phyloP scores from a whole-genome alignment of 2,329 filamentous ascomycete genomes.

The Penicillium sp. region DNA sequence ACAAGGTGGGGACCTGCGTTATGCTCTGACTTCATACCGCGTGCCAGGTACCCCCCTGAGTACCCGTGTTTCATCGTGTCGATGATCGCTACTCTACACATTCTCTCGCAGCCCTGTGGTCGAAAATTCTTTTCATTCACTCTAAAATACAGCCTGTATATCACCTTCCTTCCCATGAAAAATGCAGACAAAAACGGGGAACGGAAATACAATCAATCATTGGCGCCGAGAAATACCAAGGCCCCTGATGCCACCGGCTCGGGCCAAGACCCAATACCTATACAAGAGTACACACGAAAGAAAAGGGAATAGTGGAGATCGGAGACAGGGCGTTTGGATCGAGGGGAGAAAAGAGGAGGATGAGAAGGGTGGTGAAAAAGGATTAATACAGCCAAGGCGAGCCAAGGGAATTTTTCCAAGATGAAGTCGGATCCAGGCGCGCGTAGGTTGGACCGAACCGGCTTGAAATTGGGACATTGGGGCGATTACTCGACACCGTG shows the following conservation, averaged over 20 bases:
- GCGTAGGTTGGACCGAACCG: not conserved
- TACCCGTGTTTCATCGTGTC: not conserved
- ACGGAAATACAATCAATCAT: slow-evolving; percentile 3
- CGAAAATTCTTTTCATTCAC: slow-evolving; percentile 2
- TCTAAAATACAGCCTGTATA: slow-evolving; percentile 20
- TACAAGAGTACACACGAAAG: slow-evolving; percentile 27
- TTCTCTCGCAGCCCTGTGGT: too few relatives aligned
- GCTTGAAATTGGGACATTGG: not conserved
- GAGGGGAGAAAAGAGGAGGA: slow-evolving; percentile 1
- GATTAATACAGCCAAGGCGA: slow-evolving; percentile 14
- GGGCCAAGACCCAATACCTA: slow-evolving; percentile 35
- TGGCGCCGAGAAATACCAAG: slow-evolving; percentile 37
- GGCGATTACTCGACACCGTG: slow-evolving; percentile 38
- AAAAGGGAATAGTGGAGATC: slow-evolving; percentile 26
- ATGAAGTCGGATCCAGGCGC: not conserved
- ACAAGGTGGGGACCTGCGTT: not conserved
- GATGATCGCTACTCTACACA: not conserved
- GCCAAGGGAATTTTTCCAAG: slow-evolving; percentile 5
- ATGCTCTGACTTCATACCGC: not conserved
- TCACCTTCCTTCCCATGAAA: slow-evolving; percentile 3
- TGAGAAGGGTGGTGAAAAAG: slow-evolving; percentile 14
- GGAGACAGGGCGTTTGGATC: slow-evolving; percentile 11
- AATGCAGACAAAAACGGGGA: slow-evolving; percentile 1
- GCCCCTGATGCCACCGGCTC: slow-evolving; percentile 19
- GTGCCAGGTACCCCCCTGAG: not conserved